These are phyloP conservation scores for Chrysoporthe deuterocubensis DNA, from an alignment of 2,329 filamentous ascomycete species.

Conservation along the genomic window DNA sequence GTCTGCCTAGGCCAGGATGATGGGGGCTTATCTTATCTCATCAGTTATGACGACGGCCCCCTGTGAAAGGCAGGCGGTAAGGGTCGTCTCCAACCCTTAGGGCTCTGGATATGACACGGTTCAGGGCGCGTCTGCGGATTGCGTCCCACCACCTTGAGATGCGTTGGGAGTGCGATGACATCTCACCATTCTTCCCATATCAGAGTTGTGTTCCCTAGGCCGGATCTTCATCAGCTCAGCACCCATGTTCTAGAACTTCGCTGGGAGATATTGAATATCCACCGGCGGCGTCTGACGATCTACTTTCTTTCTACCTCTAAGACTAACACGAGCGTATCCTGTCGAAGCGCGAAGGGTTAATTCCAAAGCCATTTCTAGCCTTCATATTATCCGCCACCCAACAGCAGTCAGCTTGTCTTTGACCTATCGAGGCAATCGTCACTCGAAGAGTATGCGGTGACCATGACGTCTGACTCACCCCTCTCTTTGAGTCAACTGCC, in stretches of 20 bases:
- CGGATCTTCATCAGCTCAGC: neutral
- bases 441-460: neutral
- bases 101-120: constrained; percentile 3
- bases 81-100: neutral
- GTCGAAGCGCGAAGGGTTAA: neutral
- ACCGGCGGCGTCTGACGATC: no score
- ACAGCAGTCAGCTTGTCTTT: neutral
- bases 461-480: constrained; percentile 28
- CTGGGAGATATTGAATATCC: neutral
- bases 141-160: neutral
- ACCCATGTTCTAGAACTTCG: neutral
- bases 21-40: constrained; percentile 13
- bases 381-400: neutral
- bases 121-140: neutral
- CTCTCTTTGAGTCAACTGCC: constrained; percentile 31
- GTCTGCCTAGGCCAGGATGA: neutral
- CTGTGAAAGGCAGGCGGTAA: constrained; percentile 15
- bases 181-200: neutral
- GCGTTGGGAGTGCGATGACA: neutral
- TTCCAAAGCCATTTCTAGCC: neutral
- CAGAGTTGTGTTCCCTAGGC: neutral
- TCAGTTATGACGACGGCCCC: constrained; percentile 5
- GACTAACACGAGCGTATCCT: neutral
- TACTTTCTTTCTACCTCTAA: neutral
- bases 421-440: neutral